Percentiles rank a stretch among this genome's conserved stretches.
These are phyloP conservation scores for Artemisia tridentata DNA, from an alignment of 129 eudicot species.

Conservation along the genomic window DNA sequence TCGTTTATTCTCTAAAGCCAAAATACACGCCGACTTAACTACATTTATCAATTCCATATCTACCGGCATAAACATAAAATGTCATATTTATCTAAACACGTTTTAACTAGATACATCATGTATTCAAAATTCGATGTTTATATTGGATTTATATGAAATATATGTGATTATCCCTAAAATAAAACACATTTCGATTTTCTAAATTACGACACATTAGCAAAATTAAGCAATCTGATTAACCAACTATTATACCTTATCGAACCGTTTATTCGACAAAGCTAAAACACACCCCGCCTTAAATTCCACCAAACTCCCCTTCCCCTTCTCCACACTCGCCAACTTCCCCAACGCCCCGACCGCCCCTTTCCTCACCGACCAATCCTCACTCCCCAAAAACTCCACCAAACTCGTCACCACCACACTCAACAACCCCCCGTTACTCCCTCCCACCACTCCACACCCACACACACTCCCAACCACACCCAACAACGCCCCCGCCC, in stretches of 20 bases:
- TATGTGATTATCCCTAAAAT: no score
- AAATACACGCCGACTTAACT: constrained; percentile 51
- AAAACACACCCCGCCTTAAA: constrained; percentile 51
- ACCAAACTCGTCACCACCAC: constrained; percentile 41
- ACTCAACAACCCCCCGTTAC: constrained; percentile 29
- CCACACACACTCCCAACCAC: constrained; percentile 62
- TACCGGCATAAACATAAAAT: no score
- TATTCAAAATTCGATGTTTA: no score
- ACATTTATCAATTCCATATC: constrained; percentile 22
- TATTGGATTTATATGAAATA: no score
- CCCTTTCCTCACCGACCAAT: constrained; percentile 51
- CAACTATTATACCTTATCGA: constrained; percentile 63
- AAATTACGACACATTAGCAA: no score
- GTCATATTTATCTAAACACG: no score
- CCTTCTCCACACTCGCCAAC: constrained; percentile 47
- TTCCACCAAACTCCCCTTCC: no score
- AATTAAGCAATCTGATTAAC: no score
- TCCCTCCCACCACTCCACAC: constrained; percentile 38
- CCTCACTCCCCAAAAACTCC: constrained; percentile 60
- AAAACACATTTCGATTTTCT: no score
- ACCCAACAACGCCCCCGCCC: constrained; percentile 52
- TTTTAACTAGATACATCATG: no score
- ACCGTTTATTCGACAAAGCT: constrained; percentile 60
- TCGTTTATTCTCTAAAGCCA: constrained; percentile 59
- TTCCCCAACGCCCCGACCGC: constrained; percentile 72